Evolutionary conservation across 2,329 filamentous ascomycete species (phyloP), one percentile per base, ranked within the genome.

Genomic region (Alternaria solani): DNA sequence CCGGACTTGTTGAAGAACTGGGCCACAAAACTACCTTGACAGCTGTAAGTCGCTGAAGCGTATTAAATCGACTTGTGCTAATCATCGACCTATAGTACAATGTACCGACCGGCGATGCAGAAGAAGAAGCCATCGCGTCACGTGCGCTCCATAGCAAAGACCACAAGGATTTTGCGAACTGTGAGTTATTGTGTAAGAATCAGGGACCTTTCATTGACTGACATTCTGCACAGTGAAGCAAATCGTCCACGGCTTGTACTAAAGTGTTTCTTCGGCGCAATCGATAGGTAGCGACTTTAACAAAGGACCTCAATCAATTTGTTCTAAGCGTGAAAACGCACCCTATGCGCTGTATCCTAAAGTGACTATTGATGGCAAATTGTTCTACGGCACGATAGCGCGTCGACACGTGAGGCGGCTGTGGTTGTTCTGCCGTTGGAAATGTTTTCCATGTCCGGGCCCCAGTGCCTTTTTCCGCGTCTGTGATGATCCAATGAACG

Each of bases 1-100:
- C 80, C 28, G 70, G 76, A n/a, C 69, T 85, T 12, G 82, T 85
- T 4, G 69, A 81, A 54, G 63, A 68, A 6, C 66, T 85, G n/a
- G 83, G 79, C 1, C 72, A 77, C 55, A 77, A 76, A 51, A 78
- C 75, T 1, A 75, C 67, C 1, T 57, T 78, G 57, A 75, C 73
- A 47, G 73, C 73, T 34, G 75, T 77, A 68, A 57, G 75, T 68
- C 6, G 16, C 28, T 25, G 7, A 5, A 44, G 23, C 1, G 16
- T 39, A 14, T 2, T 23, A 1, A 8, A 38, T 12, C 9, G 30
- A 18, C 7, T 25, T 20, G n/a, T n/a, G 39, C 67, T 77, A 23
- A 76, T 39, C 39, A 7, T 9, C 4, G 4, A 12, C 16, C 5
- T 5, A 14, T 8, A 78, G 75, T 78, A 78, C 59, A 69, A 75